phyloP scores from a whole-genome alignment of 225 moss, liverwort and hornwort species.

The Pleurozium schreberi region DNA sequence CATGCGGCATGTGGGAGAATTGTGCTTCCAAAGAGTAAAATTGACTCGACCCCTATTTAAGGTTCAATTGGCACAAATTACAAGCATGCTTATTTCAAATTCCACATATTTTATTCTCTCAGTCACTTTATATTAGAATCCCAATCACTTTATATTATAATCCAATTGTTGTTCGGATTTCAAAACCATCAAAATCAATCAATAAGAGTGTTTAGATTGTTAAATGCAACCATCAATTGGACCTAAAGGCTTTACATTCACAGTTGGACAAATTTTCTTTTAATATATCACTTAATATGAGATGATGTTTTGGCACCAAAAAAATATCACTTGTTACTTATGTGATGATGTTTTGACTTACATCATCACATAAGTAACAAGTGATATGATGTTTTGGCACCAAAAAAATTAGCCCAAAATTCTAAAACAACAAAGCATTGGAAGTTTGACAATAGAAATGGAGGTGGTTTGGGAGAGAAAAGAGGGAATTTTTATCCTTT shows the following conservation, averaged over 20 bases:
- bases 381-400: too few species aligned
- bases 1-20: neutral
- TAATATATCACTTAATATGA: neutral
- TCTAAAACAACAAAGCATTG: too few species aligned
- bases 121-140: fast-evolving
- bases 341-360: too few species aligned
- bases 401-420: too few species aligned
- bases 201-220: neutral
- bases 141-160: neutral
- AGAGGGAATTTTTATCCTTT: too few species aligned
- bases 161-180: fast-evolving
- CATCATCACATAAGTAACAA: too few species aligned
- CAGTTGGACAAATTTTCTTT: fast-evolving
- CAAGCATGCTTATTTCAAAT: fast-evolving
- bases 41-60: fast-evolving
- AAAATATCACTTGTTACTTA: too few species aligned
- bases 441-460: too few species aligned
- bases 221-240: fast-evolving
- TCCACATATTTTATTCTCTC: fast-evolving
- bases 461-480: too few species aligned
- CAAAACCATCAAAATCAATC: neutral
- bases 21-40: neutral
- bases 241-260: neutral
- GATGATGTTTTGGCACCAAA: fast-evolving
- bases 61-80: neutral